Evolutionary conservation across 2,329 filamentous ascomycete species (phyloP).

Genomic region (Colletotrichum liriopes): DNA sequence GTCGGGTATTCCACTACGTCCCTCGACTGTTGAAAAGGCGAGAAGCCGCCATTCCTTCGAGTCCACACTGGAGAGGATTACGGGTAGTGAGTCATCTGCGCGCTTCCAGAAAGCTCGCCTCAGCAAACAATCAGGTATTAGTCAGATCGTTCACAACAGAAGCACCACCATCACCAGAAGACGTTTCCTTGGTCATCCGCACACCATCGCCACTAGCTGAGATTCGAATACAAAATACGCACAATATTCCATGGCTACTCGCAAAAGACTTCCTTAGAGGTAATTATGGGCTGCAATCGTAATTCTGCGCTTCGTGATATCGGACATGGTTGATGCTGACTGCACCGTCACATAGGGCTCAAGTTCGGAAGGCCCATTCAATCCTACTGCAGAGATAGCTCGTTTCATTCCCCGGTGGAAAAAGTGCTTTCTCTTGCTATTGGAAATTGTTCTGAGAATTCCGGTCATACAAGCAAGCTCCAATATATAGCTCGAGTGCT

Average conservation of each 20-base stretch:
- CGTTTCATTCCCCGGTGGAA: neutral
- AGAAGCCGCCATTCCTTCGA: conserved; percentile 6
- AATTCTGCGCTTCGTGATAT: no score
- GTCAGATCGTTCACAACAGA: neutral
- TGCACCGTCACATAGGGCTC: neutral
- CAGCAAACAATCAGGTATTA: neutral
- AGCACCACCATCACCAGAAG: neutral
- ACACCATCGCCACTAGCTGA: neutral
- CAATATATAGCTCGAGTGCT: neutral
- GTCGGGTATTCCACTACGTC: neutral
- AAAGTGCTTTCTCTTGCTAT: neutral
- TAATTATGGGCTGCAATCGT: neutral
- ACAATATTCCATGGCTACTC: neutral
- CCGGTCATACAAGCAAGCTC: neutral
- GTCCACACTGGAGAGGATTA: neutral
- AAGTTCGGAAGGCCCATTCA: neutral
- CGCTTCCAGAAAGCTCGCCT: fast-evolving
- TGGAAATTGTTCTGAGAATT: neutral
- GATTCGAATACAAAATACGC: neutral
- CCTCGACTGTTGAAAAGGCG: neutral
- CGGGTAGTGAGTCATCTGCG: neutral
- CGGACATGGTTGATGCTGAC: neutral
- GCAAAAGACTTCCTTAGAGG: neutral
- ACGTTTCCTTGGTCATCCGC: conserved; percentile 6
- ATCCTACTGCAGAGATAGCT: neutral